Evolutionary conservation across 371 early-diverging fungal genomes (phyloP).

Genomic region (Apophysomyces trapeziformis): DNA sequence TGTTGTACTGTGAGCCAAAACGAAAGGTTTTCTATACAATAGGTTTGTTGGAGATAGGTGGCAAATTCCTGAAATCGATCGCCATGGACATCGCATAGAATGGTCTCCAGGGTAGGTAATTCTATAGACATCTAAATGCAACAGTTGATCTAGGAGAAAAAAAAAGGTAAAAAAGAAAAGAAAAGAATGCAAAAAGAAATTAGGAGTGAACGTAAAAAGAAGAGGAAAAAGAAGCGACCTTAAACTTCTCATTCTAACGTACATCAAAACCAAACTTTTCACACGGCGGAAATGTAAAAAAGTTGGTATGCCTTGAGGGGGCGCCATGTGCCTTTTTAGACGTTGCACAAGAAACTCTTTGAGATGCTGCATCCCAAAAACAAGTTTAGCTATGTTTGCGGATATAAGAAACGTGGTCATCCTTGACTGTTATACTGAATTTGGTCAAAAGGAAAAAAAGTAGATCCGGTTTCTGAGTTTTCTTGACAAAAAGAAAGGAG

Average conservation of each 20-base stretch:
- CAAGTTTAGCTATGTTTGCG: conserved; percentile 1
- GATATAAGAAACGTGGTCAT: conserved; percentile 1
- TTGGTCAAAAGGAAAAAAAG: neutral
- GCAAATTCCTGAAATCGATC: conserved; percentile 39
- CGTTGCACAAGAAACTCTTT: neutral
- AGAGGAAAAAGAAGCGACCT: neutral
- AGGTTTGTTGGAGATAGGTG: conserved; percentile 37
- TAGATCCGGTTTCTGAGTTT: neutral
- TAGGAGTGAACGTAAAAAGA: neutral
- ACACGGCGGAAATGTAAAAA: too few relatives aligned
- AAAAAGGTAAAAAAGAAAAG: neutral
- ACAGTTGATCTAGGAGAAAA: neutral
- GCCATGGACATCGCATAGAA: conserved; percentile 28
- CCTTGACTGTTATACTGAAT: conserved; percentile 6
- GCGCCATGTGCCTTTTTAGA: conserved; percentile 6
- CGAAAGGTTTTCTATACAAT: conserved; percentile 42
- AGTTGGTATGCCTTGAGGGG: neutral
- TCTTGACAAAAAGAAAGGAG: conserved; percentile 7
- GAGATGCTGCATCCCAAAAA: neutral
- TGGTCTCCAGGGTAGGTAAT: conserved; percentile 42
- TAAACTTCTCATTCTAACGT: too few relatives aligned
- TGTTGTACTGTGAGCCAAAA: conserved; percentile 40
- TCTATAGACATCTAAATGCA: conserved; percentile 19
- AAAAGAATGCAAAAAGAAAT: neutral
- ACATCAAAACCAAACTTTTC: too few relatives aligned